Base-by-base conservation (phyloP, 768 basidiomycete genomes). In the Sporobolomyces pararoseus region DNA sequence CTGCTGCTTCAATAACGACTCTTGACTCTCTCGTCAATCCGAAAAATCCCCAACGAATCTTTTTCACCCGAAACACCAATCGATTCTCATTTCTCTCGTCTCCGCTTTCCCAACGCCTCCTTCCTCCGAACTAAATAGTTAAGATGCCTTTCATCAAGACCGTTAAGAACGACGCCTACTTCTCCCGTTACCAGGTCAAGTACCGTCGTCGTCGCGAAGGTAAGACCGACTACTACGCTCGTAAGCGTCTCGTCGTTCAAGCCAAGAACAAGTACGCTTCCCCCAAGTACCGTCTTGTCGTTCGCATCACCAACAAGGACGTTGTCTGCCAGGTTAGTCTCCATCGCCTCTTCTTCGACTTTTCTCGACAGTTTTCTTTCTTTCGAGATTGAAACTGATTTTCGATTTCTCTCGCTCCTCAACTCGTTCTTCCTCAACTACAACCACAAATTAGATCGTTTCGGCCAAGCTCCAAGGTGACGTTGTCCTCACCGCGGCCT, bases 231-330 rank as follows among this genome's bases (percentile, higher is more conserved):
- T 99, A 98, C 86, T 97, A 98, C 78, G 96, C 96, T 74, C 90
- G 96, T 76, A 96, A 97, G 84, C 88, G 94, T 75, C 86, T 99
- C 64, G 87, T 98, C 75, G 87, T 90, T 68, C 96, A 99, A 85
- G 93, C 96, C 68, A 99, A 99, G 86, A 98, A 97, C 87, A 98
- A 98, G 85, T 98, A 96, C 84, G 95, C 95, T 77, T 91, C 92
- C 46, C 93, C 94, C 65, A 96, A 97, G 83, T 96, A 96, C 83
- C 92, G 94, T 76, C 88, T 98, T 59, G 96, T 98, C 72, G 96
- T 99, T 79, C 91, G 96, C 76, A 93, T 98, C 87, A 95, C 94
- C 77, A 98, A 99, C 87, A 89, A 85, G 83, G 87, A 96, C 78
- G 86, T 97, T 81, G 91, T 96, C 80, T 88, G 88, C 77, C 92